Evolutionary conservation across 2,329 filamentous ascomycete genomes (phyloP).

Genomic region (Penicillium sp.): DNA sequence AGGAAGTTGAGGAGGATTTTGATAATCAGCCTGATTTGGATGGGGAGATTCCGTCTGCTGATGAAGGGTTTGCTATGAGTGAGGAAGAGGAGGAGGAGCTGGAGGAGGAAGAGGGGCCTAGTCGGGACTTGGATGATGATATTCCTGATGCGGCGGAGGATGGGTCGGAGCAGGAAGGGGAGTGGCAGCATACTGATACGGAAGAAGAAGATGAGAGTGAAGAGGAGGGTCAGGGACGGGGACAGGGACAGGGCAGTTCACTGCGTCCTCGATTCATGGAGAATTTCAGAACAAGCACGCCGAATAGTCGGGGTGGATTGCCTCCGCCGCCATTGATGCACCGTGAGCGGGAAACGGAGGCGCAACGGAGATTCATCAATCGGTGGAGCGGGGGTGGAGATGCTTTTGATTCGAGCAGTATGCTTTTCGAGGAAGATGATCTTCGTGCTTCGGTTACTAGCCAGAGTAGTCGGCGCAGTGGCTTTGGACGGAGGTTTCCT

Average conservation of each 20-base stretch:
- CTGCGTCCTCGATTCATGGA: slow-evolving; percentile 30
- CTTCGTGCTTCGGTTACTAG: slow-evolving; percentile 39
- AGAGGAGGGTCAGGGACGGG: slow-evolving; percentile 42
- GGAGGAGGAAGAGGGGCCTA: slow-evolving; percentile 64
- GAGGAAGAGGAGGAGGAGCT: slow-evolving; percentile 12
- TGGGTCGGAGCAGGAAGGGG: slow-evolving; percentile 53
- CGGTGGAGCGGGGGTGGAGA: slow-evolving; percentile 44
- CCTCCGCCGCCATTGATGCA: slow-evolving; percentile 33
- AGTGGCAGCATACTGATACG: slow-evolving; percentile 79
- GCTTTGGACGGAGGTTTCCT: slow-evolving; percentile 45
- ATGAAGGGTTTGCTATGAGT: slow-evolving; percentile 44
- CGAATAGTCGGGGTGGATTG: slow-evolving; percentile 35
- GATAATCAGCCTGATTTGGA: slow-evolving; percentile 55
- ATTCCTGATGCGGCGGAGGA: slow-evolving; percentile 63
- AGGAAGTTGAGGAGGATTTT: slow-evolving; percentile 49
- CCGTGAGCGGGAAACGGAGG: slow-evolving; percentile 40
- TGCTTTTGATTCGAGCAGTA: slow-evolving; percentile 40
- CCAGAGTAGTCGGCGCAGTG: slow-evolving; percentile 35
- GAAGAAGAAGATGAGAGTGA: slow-evolving; percentile 63
- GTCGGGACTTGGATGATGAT: slow-evolving; percentile 72
- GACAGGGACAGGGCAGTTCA: slow-evolving; percentile 25
- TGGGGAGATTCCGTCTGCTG: slow-evolving; percentile 65
- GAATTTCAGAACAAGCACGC: slow-evolving; percentile 39
- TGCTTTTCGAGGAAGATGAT: slow-evolving; percentile 40
- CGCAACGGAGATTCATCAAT: slow-evolving; percentile 32